Conservation (phyloP, 768 basidiomycete genomes). For the Tylopilus sp. region DNA sequence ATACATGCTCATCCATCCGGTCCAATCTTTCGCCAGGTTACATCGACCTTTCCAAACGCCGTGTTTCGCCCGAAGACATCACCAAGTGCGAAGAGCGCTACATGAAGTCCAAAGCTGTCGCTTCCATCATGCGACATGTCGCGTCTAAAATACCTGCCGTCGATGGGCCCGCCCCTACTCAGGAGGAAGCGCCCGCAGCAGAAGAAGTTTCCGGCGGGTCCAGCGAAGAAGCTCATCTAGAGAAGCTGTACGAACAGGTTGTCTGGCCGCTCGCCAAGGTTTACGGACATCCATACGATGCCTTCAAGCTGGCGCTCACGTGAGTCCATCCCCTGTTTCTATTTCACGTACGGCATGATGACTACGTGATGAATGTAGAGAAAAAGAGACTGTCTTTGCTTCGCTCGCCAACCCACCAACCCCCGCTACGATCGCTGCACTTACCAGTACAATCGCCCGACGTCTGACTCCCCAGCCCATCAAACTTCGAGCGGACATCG, state of each 20-base stretch:
- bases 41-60: constrained; percentile 97
- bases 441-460: constrained; percentile 84
- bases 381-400: constrained; percentile 78
- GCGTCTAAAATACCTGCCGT: constrained; percentile 70
- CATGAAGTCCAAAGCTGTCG: constrained; percentile 96
- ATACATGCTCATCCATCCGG: not conserved
- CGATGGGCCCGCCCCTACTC: constrained; percentile 28
- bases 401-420: constrained; percentile 58
- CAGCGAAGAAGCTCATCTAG: constrained; percentile 77
- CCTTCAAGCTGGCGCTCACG: constrained; percentile 96
- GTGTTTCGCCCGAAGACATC: constrained; percentile 97
- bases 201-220: constrained; percentile 32
- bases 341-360: not conserved
- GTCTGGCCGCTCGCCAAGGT: constrained; percentile 91
- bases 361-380: constrained; percentile 36
- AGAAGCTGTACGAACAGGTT: constrained; percentile 84
- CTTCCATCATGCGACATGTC: constrained; percentile 89
- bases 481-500: constrained; percentile 97
- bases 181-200: constrained; percentile 16
- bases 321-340: constrained; percentile 41
- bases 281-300: constrained; percentile 96
- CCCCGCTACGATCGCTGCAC: constrained; percentile 53
- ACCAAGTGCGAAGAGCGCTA: constrained; percentile 98
- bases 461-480: constrained; percentile 97
- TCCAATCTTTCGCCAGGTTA: constrained; percentile 56